phyloP scores from a whole-genome alignment of 140 eudicot genomes.

The Ambrosia hybrid region DNA sequence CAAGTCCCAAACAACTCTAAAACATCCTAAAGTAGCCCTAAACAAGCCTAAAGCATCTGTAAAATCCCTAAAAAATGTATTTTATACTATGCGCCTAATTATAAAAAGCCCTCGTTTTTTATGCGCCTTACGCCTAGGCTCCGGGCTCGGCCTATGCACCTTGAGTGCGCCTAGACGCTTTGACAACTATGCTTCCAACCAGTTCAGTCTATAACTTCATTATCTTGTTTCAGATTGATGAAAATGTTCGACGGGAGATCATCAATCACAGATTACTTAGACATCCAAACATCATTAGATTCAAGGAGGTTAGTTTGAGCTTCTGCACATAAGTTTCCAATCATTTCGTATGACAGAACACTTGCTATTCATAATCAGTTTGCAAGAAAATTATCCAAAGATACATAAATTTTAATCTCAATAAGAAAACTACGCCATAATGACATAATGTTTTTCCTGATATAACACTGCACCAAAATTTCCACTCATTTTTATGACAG shows the following conservation, averaged over 20 bases:
- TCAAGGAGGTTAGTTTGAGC: constrained; percentile 66
- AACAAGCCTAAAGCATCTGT: no score
- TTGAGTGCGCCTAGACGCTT: no score
- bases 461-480: no score
- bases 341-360: neutral
- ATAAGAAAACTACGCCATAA: neutral
- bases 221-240: constrained; percentile 70
- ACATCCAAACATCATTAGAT: constrained; percentile 86
- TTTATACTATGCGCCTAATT: no score
- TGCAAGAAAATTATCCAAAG: neutral
- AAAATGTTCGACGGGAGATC: constrained; percentile 87
- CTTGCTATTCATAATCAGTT: neutral
- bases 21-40: no score
- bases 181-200: no score
- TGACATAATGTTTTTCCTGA: neutral
- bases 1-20: no score
- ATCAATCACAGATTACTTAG: constrained; percentile 83
- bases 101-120: no score
- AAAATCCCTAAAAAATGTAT: no score
- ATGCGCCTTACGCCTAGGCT: no score
- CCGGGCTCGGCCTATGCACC: no score
- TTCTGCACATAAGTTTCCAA: neutral
- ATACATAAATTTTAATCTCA: neutral
- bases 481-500: neutral
- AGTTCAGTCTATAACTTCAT: neutral